These are phyloP conservation scores for Eutrema salsugineum DNA, from an alignment of 441 rosid species.

Conservation along the genomic window DNA sequence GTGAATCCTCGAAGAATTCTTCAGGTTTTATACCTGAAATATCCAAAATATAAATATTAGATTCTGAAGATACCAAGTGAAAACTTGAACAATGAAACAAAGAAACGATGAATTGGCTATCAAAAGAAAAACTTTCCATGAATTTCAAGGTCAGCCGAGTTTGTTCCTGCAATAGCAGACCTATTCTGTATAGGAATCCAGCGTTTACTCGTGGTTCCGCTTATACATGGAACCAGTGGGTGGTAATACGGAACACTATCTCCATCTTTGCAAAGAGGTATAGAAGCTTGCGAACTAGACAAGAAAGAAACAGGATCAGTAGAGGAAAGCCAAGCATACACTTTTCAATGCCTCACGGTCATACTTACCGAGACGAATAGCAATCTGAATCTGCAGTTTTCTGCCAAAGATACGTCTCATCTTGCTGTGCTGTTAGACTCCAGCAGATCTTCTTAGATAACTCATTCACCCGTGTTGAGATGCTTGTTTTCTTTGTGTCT, in stretches of 20 bases:
- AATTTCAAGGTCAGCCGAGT: conserved; percentile 57
- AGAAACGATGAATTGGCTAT: not conserved
- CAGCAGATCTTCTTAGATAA: conserved; percentile 79
- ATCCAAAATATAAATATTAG: conserved; percentile 18
- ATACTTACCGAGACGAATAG: conserved; percentile 66
- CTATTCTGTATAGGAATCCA: conserved; percentile 89
- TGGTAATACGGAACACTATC: conserved; percentile 71
- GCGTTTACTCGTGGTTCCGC: conserved; percentile 73
- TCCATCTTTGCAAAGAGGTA: conserved; percentile 72
- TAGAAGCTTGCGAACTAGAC: conserved; percentile 46
- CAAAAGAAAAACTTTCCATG: conserved; percentile 66
- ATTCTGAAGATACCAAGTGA: conserved; percentile 1
- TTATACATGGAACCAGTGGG: conserved; percentile 78
- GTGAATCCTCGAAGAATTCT: conserved; percentile 71
- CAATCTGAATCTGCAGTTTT: conserved; percentile 67
- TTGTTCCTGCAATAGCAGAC: conserved; percentile 57
- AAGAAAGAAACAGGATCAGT: conserved; percentile 5
- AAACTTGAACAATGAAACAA: not conserved
- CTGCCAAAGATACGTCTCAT: conserved; percentile 95
- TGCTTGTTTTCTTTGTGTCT: conserved; percentile 48
- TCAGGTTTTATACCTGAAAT: conserved; percentile 70
- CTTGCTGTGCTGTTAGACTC: conserved; percentile 89
- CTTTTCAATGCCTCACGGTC: not conserved
- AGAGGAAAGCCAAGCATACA: not conserved
- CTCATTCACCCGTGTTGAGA: conserved; percentile 51